Evolutionary conservation across 805 yeast genomes (phyloP), one percentile per base, ranked within the genome.

Genomic region (Teunomyces gatunensis): DNA sequence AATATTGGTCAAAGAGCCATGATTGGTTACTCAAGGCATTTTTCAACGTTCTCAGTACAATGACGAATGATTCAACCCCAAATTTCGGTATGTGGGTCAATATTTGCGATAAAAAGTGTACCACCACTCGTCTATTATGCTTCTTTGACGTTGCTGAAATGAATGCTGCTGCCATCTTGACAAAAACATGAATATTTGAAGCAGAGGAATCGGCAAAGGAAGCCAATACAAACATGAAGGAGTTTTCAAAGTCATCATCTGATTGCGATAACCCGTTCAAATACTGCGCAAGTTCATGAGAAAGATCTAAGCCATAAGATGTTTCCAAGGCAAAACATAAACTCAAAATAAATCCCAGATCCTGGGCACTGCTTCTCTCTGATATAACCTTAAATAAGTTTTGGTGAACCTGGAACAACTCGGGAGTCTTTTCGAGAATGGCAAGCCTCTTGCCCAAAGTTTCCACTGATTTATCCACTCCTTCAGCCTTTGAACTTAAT

Each of bases 1-100:
- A 61, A 58, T 84, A 85, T 60, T 89, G 96, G 3, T 80, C 69
- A 42, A 88, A 73, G 1, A 78, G 53, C 85, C 87, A 81, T 0
- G 78, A 54, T 46, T 77, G 74, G 5, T 79, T 78, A 7, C 77
- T 64, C 13, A 85, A 61, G 6, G 79, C 49, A 0, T 55, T 45
- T 49, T 73, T 79, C 21, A 85, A 29, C 2, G 57, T 44, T 2
- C 18, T 21, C 34, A 65, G 44, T 13, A 65, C 45, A 1, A 41
- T 17, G 6, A 47, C 9, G 1, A 52, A 39, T 0, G 59, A 30
- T 10, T 42, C 47, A 17, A 46, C 27, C 33, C 51, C 45, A 28
- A 50, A 25, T 6, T 39, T 27, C 3, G 49, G 50, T 13, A 39
- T 45, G 12, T 51, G 45, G 39, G 18, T 54, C 42, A 52, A 55